A percentile compares a stretch with the other conserved stretches of the same genome.
These are phyloP conservation scores for Suillus decipiens DNA, from an alignment of 768 basidiomycete species.

Conservation along the genomic window DNA sequence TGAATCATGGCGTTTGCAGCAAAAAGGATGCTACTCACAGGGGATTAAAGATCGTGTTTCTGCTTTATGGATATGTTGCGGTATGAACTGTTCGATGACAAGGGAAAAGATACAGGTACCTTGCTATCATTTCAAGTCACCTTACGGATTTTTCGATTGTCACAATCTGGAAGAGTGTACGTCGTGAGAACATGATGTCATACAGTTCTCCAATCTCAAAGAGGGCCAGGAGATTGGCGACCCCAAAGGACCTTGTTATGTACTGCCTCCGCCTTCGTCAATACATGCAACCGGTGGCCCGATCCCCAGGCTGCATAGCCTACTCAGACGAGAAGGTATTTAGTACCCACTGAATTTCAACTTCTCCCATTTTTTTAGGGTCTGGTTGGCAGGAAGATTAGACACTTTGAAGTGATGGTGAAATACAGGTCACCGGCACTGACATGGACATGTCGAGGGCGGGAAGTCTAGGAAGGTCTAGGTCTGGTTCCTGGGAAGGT, in stretches of 20 bases:
- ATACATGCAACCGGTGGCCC: too few relatives aligned
- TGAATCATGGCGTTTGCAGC: background rate
- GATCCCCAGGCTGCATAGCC: background rate
- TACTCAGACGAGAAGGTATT: background rate
- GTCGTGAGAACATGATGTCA: conserved; percentile 10
- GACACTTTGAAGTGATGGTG: background rate
- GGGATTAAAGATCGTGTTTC: background rate
- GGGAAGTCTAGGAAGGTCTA: too few relatives aligned
- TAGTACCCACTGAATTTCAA: background rate
- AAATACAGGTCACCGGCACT: background rate
- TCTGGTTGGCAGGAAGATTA: too few relatives aligned
- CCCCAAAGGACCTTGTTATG: background rate
- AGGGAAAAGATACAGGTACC: background rate
- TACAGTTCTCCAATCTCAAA: background rate
- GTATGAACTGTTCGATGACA: background rate
- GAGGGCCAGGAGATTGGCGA: background rate
- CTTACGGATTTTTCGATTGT: background rate
- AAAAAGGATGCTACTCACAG: background rate
- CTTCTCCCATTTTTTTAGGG: too few relatives aligned
- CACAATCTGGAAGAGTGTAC: background rate
- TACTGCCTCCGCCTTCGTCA: background rate
- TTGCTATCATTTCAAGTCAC: too few relatives aligned
- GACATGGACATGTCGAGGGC: too few relatives aligned
- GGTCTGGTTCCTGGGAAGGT: too few relatives aligned
- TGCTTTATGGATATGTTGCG: background rate